Conservation (phyloP, 2,329 filamentous ascomycete species). For the Cladosporium colombiae region DNA sequence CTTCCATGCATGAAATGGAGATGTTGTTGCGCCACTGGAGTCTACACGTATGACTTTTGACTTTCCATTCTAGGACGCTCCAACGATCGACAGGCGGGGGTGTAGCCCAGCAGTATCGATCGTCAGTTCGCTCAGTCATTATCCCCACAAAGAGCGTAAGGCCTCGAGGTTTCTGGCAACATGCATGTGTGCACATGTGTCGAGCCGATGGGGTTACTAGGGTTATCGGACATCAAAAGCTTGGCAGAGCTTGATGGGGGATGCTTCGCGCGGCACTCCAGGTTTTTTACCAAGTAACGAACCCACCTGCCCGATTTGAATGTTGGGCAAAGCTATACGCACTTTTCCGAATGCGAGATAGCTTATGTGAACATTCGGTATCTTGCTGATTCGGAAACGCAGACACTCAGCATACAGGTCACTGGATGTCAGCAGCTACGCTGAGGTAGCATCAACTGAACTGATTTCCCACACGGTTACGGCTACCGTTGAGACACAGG, state of each 20-base stretch:
- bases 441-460: too few relatives aligned
- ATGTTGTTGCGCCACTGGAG: neutral
- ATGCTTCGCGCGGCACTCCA: neutral
- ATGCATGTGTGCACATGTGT: too few relatives aligned
- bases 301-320: neutral
- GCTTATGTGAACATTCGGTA: neutral
- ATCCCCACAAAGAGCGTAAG: too few relatives aligned
- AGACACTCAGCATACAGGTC: too few relatives aligned
- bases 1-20: too few relatives aligned
- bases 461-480: too few relatives aligned
- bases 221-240: neutral
- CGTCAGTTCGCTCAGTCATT: too few relatives aligned
- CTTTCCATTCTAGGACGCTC: neutral
- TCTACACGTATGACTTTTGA: neutral
- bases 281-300: neutral
- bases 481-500: too few relatives aligned
- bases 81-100: neutral
- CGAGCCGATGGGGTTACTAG: neutral
- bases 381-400: neutral
- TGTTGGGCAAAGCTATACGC: neutral
- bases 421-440: too few relatives aligned
- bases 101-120: too few relatives aligned
- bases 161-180: too few relatives aligned
- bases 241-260: neutral
- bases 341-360: neutral